Evolutionary conservation across 306 rosid genomes (phyloP), one percentile per base, ranked within the genome.

Genomic region (Prunus kanzakura): DNA sequence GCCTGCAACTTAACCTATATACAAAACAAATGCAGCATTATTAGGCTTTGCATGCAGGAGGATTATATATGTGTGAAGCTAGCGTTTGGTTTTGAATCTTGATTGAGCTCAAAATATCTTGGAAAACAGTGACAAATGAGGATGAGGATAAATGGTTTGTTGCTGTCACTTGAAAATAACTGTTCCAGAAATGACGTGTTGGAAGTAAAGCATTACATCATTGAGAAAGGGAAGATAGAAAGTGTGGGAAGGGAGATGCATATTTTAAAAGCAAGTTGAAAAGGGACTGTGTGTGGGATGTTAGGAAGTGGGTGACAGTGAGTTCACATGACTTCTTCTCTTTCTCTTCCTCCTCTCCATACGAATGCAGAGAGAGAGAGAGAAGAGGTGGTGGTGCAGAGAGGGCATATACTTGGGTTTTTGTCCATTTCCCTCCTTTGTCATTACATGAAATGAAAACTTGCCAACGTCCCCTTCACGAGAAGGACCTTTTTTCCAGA

Each of bases 401-500:
- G 67, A 75, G 55, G 77, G 86, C 76, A 80, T 50, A 73, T 58
- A 78, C 56, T 74, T 51, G 76, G 68, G 79, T 64, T 76, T 71
- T 83, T 78, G 76, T 77, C 77, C 73, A 67, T 35, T 76, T 47
- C 83, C 56, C 61, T 56, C 72, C 66, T 75, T 79, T 78, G 94
- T 79, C 81, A 83, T 67, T 76, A 65, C 79, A 79, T 72, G 58
- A 87, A 89, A 61, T 16, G 14, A 49, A 38, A 38, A 81, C 80
- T 83, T 73, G 83, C 80, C 93, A 72, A 84, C 65, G 85, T 89
- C 88, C 80, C 80, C 72, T 83, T 88, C 98, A 91, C 89, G 92
- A 88, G 90, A 84, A 71, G 29, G 93, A 84, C 97, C 85, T 70
- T 81, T 86, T 87, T 90, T 87, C 92, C 92, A 64, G 43, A 87